Evolutionary conservation across 495 filamentous ascomycete species (phyloP), one percentile per base, ranked within the genome.

Genomic region (Tuber indicum): DNA sequence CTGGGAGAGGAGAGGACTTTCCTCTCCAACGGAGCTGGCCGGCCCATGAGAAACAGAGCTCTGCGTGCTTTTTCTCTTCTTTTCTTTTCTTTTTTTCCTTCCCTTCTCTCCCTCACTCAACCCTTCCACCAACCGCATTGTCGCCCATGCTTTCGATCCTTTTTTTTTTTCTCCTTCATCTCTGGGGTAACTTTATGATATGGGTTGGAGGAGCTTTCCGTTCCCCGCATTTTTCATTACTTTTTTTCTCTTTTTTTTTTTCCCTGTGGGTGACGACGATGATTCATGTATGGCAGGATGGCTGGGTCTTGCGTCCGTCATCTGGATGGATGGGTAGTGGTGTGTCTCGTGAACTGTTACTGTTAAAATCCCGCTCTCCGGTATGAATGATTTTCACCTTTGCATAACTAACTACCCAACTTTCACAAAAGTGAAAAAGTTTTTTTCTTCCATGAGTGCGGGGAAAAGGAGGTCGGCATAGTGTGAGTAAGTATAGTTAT

Each of bases 151-250:
- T 76, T 76, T 76, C n/a, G 49, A 62, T 62, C 52, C 52, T 62
- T 66, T 66, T 19, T 66, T 36, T 52, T 23, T 52, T 3, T 7
- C 47, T 5, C 75, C 42, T 44, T 43, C n/a, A 26, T 7, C 36
- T 32, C 70, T 49, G 26, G 42, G 42, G 47, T 36, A 43, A 46
- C 45, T 19, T 16, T 46, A 17, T 66, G 71, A 45, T 0, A 39
- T 76, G 14, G 44, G 74, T 73, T 78, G 70, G 72, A 78, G 77
- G 77, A 58, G 72, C 36, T 72, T 78, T 79, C 77, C 74, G 77
- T 80, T 80, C 78, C 78, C 78, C 78, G 78, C 78, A 80, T 80
- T 80, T 80, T 36, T 32, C 12, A 26, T 10, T n/a, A 3, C 10
- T 58, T 17, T 12, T 10, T 9, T 26, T 58, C 14, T 12, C 10